Conservation (phyloP, 345 rosid genomes). For the Aegle marmelos region DNA sequence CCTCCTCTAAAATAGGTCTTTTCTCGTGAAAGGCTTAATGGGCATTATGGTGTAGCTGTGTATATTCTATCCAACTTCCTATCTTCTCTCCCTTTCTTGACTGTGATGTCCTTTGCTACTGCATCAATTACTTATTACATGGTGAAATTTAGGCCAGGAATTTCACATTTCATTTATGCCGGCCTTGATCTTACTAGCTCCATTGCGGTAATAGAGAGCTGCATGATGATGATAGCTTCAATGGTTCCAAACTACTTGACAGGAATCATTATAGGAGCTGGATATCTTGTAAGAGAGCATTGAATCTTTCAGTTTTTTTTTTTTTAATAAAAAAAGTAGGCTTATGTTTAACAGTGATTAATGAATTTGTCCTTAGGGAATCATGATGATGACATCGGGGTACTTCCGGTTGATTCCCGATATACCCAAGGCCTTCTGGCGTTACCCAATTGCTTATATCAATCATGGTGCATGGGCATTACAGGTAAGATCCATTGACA, state of each 20-base stretch:
- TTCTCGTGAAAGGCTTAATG: conserved; percentile 38
- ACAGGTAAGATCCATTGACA: conserved; percentile 31
- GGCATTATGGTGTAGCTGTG: conserved; percentile 43
- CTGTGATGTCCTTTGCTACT: conserved; percentile 31
- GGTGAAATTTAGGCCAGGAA: conserved; percentile 43
- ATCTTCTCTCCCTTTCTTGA: conserved; percentile 49
- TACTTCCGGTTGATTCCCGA: conserved; percentile 42
- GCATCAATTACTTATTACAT: conserved; percentile 37
- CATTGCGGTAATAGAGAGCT: conserved; percentile 51
- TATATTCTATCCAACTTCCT: conserved; percentile 46
- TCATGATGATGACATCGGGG: conserved; percentile 50
- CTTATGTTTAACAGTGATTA: background rate
- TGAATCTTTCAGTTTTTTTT: background rate
- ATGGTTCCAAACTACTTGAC: conserved; percentile 52
- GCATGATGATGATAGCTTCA: conserved; percentile 58
- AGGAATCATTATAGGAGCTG: conserved; percentile 49
- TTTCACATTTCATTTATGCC: conserved; percentile 28
- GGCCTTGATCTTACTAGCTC: conserved; percentile 34
- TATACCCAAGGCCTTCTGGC: conserved; percentile 51
- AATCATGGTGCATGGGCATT: conserved; percentile 50
- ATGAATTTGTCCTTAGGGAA: conserved; percentile 28
- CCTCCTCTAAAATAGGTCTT: conserved; percentile 32
- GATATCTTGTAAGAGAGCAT: conserved; percentile 41
- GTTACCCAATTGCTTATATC: conserved; percentile 49
- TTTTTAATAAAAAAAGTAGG: background rate